Percentiles rank a stretch among this genome's conserved stretches.
Conservation (phyloP, 179 eudicot genomes). For the Dionaea muscipula region DNA sequence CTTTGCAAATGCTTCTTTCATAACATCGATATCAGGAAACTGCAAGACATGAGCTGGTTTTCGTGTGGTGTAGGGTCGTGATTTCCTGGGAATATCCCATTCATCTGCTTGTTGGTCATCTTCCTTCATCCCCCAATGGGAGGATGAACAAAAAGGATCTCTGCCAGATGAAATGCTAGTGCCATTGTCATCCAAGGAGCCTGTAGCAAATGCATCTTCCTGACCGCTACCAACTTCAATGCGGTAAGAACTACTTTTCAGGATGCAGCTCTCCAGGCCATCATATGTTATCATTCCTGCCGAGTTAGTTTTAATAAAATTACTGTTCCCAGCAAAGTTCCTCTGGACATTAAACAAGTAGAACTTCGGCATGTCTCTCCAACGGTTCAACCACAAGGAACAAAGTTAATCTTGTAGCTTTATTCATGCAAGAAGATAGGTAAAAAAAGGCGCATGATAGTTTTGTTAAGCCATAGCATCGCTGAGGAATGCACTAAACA, state of each 20-base stretch:
- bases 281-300: conserved; percentile 74
- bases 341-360: background rate
- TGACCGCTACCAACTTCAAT: conserved; percentile 32
- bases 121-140: conserved; percentile 44
- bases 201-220: conserved; percentile 35
- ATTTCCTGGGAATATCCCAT: conserved; percentile 38
- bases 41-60: conserved; percentile 27
- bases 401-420: too few species aligned
- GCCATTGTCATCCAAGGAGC: conserved; percentile 52
- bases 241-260: conserved; percentile 37
- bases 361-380: too few species aligned
- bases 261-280: conserved; percentile 83
- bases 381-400: too few species aligned
- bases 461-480: too few species aligned
- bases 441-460: too few species aligned
- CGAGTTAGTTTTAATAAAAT: conserved; percentile 7
- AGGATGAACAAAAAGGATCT: conserved; percentile 46
- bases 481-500: too few species aligned
- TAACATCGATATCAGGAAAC: conserved; percentile 46
- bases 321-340: background rate
- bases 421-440: too few species aligned
- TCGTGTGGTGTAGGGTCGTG: conserved; percentile 29
- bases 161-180: conserved; percentile 74
- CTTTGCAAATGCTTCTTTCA: conserved; percentile 74
- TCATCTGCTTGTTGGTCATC: conserved; percentile 43